Base-by-base conservation (phyloP, 192 early-diverging fungal genomes). In the Coemansia asiatica region DNA sequence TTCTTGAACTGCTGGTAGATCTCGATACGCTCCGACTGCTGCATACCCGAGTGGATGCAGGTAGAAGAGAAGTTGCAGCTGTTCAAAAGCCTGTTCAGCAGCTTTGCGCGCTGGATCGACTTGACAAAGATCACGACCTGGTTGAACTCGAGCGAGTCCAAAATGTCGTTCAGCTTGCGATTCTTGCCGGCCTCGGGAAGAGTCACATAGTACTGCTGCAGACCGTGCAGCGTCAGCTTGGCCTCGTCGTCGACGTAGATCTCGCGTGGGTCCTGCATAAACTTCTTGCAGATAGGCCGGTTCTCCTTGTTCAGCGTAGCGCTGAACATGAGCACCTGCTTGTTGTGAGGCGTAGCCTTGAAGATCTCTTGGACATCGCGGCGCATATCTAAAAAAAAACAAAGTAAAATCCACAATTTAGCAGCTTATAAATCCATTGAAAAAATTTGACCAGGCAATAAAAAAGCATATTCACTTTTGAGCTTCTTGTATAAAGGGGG, bases 321-420 rank as follows among this genome's bases (percentile, higher is more conserved):
- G 50, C 89, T 92, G 83, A 94, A 98, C 96, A 98, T 98, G 89
- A 98, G 93, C 48, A 98, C 96, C 77, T 98, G 96, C 86, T 98
- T 98, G 84, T 90, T 89, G 84, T 95, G 94, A 25, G 95, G 95
- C 2, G 94, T 97, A 16, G 90, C 83, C 28, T 88, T 82, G 90
- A 98, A 98, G 58, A 98, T 97, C 26, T 95, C 93, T 73, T 98
- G 96, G 13, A 98, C 91, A 82, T 96, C 94, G 56, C 91, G 86
- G 63, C 96, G 92, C 96, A 98, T 98, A 68, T 97, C 95, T 97
- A 61, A 59, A 28, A 31, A 63, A 36, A 56, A 29, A 35, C 15
- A 62, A 67, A 40, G 27, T 18, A 2, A 29, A 31, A 51, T 6
- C 19, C 28, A 23, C 22, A 18, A 5, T 40, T 61, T 49, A 61